Base-by-base conservation (phyloP, 2,329 filamentous ascomycete genomes). In the Zymoseptoria ardabiliae region DNA sequence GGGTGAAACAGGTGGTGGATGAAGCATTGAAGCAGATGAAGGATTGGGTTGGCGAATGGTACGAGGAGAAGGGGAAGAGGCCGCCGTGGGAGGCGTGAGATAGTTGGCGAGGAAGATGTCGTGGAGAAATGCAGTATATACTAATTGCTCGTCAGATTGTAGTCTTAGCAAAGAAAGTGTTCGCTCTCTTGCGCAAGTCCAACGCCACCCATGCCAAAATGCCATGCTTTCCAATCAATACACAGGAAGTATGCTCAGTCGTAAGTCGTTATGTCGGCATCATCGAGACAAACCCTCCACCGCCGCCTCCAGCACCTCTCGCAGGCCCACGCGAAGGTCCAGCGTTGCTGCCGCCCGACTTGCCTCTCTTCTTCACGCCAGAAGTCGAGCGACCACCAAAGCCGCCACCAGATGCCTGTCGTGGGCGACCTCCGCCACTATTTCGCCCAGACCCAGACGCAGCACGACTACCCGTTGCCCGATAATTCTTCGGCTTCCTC, bases 241-340 rank as follows among this genome's bases (percentile, higher is more conserved):
- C 35, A n/a, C 35, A 17, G 35, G 13, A n/a, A 45, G 4, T n/a
- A 45, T 45, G 13, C 35, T 45, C 35, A 45, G 17, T 45, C 35
- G 17, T 45, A n/a, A 45, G 13, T 45, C 35, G 51, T 59, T 50
- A 60, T 17, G 58, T 60, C 49, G 58, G 58, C 58, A 60, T 60
- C 50, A 50, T 50, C 3, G 35, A 53, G 6, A 59, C 49, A 13
- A 22, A 52, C 13, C 54, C 48, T 50, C 30, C 49, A 19, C 19
- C 35, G 13, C 53, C 30, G 21, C 41, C 41, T 9, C 10, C 25
- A 9, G 22, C 53, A 21, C 23, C 30, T 55, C 53, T 13, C 9
- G 28, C 21, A 20, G 19, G 17, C 21, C 30, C 53, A n/a, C 22
- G 25, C 17, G 53, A 45, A 48, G 53, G 45, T 11, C 53, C 28